Evolutionary conservation across 2,329 filamentous ascomycete species (phyloP).

Genomic region (Ophiocordyceps sinensis): DNA sequence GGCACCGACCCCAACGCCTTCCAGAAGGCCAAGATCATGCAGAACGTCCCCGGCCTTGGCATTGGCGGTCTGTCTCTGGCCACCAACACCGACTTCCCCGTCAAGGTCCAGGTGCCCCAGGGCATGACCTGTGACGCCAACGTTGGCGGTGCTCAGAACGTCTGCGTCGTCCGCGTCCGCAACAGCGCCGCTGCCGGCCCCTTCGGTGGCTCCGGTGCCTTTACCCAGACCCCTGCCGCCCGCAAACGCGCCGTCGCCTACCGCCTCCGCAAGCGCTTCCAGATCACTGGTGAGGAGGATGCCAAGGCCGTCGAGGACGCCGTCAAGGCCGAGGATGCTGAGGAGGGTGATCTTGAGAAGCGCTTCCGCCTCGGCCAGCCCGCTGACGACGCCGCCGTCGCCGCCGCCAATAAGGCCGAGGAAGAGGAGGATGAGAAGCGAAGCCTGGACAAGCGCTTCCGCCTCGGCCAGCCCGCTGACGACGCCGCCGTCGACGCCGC

Average conservation of each 20-base stretch:
- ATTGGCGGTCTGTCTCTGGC: constrained; percentile 43
- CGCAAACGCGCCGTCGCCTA: constrained; percentile 49
- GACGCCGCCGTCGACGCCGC: neutral
- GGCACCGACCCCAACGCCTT: constrained; percentile 47
- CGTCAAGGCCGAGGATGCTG: no score
- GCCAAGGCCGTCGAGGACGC: neutral
- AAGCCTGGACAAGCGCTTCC: neutral
- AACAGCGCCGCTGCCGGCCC: constrained; percentile 49
- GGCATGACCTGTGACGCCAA: constrained; percentile 52
- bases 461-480: no score
- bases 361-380: constrained; percentile 39
- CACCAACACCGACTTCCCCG: constrained; percentile 47
- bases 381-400: neutral
- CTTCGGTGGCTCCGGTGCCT: constrained; percentile 52
- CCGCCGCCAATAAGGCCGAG: neutral
- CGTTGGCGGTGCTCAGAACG: constrained; percentile 42
- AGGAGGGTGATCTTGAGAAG: constrained; percentile 21
- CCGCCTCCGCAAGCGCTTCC: constrained; percentile 23
- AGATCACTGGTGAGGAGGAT: constrained; percentile 11
- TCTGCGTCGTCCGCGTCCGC: constrained; percentile 51
- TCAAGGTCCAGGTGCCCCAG: constrained; percentile 50
- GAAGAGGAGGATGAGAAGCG: constrained; percentile 1
- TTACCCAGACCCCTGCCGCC: constrained; percentile 43
- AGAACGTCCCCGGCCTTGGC: constrained; percentile 45
- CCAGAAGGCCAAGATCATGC: constrained; percentile 40